These are phyloP conservation scores for Cephalotrichum gorgonifer DNA, from an alignment of 2,329 filamentous ascomycete genomes.

Conservation along the genomic window DNA sequence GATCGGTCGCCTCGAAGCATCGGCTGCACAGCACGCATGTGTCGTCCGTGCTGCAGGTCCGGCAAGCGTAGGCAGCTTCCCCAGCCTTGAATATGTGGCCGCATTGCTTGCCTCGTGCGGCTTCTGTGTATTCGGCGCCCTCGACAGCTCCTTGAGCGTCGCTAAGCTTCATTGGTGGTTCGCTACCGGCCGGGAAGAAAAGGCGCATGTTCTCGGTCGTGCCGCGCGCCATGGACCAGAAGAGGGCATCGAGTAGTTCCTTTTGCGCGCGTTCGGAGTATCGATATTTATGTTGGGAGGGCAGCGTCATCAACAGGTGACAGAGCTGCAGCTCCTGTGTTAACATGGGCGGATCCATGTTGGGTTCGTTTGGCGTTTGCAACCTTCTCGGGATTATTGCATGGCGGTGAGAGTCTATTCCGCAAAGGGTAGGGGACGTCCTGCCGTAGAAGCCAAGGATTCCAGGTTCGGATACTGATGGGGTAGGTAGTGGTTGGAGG, in stretches of 20 bases:
- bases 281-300: slow-evolving; percentile 60
- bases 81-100: slow-evolving; percentile 95
- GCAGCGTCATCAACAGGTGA: slow-evolving; percentile 69
- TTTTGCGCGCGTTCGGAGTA: slow-evolving; percentile 63
- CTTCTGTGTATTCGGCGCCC: slow-evolving; percentile 88
- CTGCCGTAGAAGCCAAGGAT: background rate
- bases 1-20: slow-evolving; percentile 93
- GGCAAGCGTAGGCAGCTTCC: slow-evolving; percentile 88
- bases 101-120: slow-evolving; percentile 84
- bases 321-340: slow-evolving; percentile 75
- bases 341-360: slow-evolving; percentile 45
- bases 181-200: slow-evolving; percentile 71
- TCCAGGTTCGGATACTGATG: background rate
- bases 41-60: slow-evolving; percentile 88
- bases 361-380: slow-evolving; percentile 4
- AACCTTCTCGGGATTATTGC: background rate
- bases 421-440: background rate
- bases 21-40: slow-evolving; percentile 90
- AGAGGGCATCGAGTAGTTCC: slow-evolving; percentile 69
- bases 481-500: too few species aligned
- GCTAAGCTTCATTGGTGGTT: slow-evolving; percentile 64
- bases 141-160: slow-evolving; percentile 87
- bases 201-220: slow-evolving; percentile 63
- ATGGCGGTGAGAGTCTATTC: background rate
- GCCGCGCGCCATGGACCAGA: slow-evolving; percentile 74